Conservation (phyloP, 306 rosid genomes). For the Sindora glabra region DNA sequence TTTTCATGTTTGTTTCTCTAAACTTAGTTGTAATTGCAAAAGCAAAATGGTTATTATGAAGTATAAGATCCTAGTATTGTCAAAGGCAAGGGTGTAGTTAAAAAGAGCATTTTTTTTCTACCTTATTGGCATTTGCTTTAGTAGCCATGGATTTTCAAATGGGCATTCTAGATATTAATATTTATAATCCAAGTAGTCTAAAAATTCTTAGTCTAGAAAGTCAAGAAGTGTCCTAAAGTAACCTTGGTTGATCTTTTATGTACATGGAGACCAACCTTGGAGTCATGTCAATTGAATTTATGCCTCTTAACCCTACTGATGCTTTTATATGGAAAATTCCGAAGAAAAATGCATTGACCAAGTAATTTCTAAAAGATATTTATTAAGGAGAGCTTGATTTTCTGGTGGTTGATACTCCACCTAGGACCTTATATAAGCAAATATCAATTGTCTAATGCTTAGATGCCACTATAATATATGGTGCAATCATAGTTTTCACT, state of each 20-base stretch:
- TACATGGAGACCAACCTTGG: constrained; percentile 89
- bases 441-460: constrained; percentile 80
- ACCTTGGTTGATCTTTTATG: constrained; percentile 95
- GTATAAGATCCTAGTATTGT: constrained; percentile 80
- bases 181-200: constrained; percentile 95
- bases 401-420: constrained; percentile 90
- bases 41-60: constrained; percentile 88
- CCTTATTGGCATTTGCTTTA: constrained; percentile 79
- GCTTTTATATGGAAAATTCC: constrained; percentile 92
- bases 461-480: constrained; percentile 61
- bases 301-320: constrained; percentile 71
- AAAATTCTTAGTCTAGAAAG: constrained; percentile 94
- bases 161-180: constrained; percentile 90
- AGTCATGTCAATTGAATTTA: constrained; percentile 87
- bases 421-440: constrained; percentile 92
- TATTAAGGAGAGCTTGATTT: constrained; percentile 94
- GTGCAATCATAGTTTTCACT: constrained; percentile 89
- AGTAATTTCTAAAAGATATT: constrained; percentile 81
- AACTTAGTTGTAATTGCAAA: constrained; percentile 75
- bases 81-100: constrained; percentile 97
- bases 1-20: constrained; percentile 27
- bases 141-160: constrained; percentile 83
- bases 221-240: constrained; percentile 86
- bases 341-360: constrained; percentile 75
- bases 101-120: constrained; percentile 93